Conservation (phyloP, 2,329 filamentous ascomycete species). For the Chlorencoelia australis region DNA sequence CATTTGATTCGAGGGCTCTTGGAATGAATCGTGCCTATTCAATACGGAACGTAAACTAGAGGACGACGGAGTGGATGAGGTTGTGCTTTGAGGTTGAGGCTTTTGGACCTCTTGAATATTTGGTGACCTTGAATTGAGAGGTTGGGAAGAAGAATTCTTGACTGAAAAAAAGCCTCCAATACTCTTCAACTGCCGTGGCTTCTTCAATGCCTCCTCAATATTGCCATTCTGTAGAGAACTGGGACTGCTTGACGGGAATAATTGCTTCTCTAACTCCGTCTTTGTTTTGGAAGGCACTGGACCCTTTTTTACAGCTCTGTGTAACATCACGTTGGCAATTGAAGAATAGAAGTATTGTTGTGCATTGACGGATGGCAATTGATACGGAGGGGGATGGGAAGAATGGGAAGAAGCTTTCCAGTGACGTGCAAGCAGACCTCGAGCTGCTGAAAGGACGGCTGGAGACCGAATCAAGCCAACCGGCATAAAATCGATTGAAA, state of each 20-base stretch:
- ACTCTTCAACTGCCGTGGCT: constrained; percentile 29
- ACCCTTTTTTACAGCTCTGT: constrained; percentile 19
- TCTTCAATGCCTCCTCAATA: constrained; percentile 42
- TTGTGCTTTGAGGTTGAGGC: not conserved
- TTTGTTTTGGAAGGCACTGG: constrained; percentile 16
- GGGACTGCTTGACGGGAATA: constrained; percentile 49
- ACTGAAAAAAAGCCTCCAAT: constrained; percentile 29
- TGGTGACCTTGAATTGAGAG: constrained; percentile 15
- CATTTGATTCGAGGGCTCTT: constrained; percentile 30
- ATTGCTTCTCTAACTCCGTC: constrained; percentile 33
- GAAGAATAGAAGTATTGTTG: constrained; percentile 18
- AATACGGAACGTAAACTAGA: constrained; percentile 34
- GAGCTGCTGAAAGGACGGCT: constrained; percentile 19
- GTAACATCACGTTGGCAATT: constrained; percentile 28
- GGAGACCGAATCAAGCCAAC: constrained; percentile 17
- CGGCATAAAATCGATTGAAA: constrained; percentile 26
- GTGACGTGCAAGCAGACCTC: constrained; percentile 20
- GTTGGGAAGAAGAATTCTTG: constrained; percentile 11
- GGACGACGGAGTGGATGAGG: constrained; percentile 9
- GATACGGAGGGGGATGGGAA: constrained; percentile 10
- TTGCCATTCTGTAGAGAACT: constrained; percentile 38
- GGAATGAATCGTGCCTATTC: constrained; percentile 39
- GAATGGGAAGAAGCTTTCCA: no score
- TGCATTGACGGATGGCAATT: constrained; percentile 15
- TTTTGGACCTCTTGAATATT: constrained; percentile 15